Evolutionary conservation across 805 yeast species (phyloP).

Genomic region (Zygotorulaspora danielsina): DNA sequence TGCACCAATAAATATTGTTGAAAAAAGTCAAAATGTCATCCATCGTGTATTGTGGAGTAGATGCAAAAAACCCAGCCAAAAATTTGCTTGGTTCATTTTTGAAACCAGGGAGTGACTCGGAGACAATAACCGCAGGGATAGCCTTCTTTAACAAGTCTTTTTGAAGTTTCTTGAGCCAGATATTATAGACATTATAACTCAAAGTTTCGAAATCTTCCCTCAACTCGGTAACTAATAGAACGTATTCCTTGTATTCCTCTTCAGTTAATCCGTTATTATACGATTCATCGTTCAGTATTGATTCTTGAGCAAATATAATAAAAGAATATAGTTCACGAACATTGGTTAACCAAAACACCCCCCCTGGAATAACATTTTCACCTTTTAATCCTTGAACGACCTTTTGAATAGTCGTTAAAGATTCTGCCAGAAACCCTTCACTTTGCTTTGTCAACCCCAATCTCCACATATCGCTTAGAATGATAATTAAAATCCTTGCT

Average conservation of each 20-base stretch:
- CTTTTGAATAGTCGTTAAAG: conserved; percentile 78
- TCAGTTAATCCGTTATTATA: conserved; percentile 81
- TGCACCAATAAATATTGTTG: conserved; percentile 87
- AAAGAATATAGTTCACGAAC: conserved; percentile 93
- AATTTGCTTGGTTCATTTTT: conserved; percentile 77
- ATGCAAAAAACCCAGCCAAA: conserved; percentile 74
- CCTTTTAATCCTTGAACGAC: conserved; percentile 77
- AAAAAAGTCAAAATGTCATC: conserved; percentile 88
- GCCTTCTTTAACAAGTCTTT: conserved; percentile 86
- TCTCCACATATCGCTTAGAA: conserved; percentile 97
- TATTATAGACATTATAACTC: conserved; percentile 88
- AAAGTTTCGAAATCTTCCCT: conserved; percentile 91
- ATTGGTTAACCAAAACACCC: conserved; percentile 96
- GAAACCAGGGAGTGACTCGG: conserved; percentile 95
- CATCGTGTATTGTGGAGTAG: conserved; percentile 76
- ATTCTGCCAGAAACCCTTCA: conserved; percentile 86
- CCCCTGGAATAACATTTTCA: conserved; percentile 82
- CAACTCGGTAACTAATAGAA: conserved; percentile 82
- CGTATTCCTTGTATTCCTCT: conserved; percentile 84
- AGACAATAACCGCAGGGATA: conserved; percentile 88
- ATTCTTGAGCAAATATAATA: conserved; percentile 87
- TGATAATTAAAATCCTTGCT: conserved; percentile 87
- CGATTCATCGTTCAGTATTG: conserved; percentile 80
- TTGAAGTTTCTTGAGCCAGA: conserved; percentile 96
- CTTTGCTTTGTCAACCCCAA: conserved; percentile 88